These are phyloP conservation scores for Entophlyctis helioformis DNA, from an alignment of 192 early-diverging fungal genomes.

Conservation along the genomic window DNA sequence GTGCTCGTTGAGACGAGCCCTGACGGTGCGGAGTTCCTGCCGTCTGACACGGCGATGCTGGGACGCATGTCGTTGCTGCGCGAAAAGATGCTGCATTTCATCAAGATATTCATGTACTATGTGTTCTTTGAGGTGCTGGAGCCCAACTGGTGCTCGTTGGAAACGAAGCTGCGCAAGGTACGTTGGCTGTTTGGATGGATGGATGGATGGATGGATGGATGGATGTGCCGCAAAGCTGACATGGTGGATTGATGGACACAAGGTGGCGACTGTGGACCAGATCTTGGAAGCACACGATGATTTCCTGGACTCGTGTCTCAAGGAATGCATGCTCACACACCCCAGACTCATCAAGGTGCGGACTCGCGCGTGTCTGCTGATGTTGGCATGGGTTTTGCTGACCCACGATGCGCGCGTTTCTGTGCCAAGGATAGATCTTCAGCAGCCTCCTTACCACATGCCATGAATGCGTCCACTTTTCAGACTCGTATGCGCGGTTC, in stretches of 20 bases:
- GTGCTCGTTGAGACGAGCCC: neutral
- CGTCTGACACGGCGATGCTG: conserved; percentile 7
- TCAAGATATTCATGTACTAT: conserved; percentile 87
- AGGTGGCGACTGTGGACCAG: conserved; percentile 77
- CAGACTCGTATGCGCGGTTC: neutral
- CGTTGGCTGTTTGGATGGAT: conserved; percentile 8
- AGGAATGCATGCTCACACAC: conserved; percentile 82
- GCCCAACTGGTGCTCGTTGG: conserved; percentile 71
- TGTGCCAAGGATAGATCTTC: no score
- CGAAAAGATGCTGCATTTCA: conserved; percentile 75
- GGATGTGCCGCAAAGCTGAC: neutral
- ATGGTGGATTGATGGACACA: neutral
- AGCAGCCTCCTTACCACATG: no score
- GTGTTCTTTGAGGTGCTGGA: conserved; percentile 87
- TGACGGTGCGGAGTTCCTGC: neutral
- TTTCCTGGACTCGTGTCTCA: conserved; percentile 77
- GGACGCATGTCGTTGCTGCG: conserved; percentile 57
- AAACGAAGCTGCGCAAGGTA: conserved; percentile 40
- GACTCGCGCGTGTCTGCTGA: neutral
- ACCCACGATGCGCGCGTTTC: neutral
- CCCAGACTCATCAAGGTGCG: conserved; percentile 67
- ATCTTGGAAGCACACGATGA: conserved; percentile 67
- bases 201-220: neutral
- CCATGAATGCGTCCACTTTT: conserved; percentile 14
- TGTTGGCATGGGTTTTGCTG: neutral